Evolutionary conservation across 768 basidiomycete genomes (phyloP).

Genomic region (Naganishia kalamii): DNA sequence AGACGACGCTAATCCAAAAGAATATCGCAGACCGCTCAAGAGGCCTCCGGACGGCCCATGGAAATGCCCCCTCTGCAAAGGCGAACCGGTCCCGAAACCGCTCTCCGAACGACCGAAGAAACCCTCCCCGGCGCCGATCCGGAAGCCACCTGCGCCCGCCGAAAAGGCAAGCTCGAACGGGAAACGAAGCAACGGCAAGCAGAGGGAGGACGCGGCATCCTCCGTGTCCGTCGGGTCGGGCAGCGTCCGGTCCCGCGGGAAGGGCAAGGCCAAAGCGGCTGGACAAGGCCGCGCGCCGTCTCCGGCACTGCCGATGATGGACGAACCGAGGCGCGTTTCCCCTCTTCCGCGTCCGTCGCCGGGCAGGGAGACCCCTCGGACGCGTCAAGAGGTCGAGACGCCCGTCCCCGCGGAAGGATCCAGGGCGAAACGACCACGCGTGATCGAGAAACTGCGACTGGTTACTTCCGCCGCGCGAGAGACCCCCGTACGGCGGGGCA

Average conservation of each 20-base stretch:
- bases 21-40: slow-evolving; percentile 56
- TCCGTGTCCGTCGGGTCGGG: no score
- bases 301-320: no score
- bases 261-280: no score
- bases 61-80: slow-evolving; percentile 43
- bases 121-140: slow-evolving; percentile 2
- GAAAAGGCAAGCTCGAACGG: slow-evolving; percentile 30
- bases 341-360: no score
- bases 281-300: no score
- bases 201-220: no score
- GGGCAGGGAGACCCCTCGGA: no score
- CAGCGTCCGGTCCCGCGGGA: neutral
- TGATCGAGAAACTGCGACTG: slow-evolving; percentile 2
- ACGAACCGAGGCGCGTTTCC: no score
- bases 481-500: neutral
- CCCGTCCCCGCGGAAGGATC: no score
- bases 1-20: neutral
- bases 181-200: no score
- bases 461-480: neutral
- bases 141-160: no score
- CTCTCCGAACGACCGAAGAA: slow-evolving; percentile 14
- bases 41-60: slow-evolving; percentile 56
- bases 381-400: no score
- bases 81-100: neutral
- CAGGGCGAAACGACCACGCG: neutral